phyloP scores from a whole-genome alignment of 176 grass and related monocot species.

The Carex kokanica region DNA sequence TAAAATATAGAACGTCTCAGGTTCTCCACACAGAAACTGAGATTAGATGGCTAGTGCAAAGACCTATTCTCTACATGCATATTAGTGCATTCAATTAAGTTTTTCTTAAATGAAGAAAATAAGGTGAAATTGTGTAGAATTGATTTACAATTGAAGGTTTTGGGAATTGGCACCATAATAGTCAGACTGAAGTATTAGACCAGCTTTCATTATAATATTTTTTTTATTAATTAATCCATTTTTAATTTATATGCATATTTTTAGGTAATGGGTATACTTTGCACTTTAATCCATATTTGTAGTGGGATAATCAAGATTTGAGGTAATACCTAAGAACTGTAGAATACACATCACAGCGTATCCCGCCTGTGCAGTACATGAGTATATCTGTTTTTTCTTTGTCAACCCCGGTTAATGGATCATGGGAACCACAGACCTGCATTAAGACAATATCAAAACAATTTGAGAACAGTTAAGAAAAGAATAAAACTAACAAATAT shows the following conservation, averaged over 20 bases:
- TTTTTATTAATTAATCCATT: background rate
- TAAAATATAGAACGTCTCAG: background rate
- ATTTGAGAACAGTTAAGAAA: background rate
- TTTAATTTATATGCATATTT: background rate
- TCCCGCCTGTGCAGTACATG: slow-evolving; percentile 95
- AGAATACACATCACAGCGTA: slow-evolving; percentile 87
- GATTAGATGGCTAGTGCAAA: background rate
- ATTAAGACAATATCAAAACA: slow-evolving; percentile 32
- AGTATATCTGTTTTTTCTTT: slow-evolving; percentile 82
- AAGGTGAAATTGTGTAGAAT: background rate
- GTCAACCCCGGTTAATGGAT: slow-evolving; percentile 65
- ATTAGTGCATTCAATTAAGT: background rate
- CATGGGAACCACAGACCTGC: slow-evolving; percentile 27
- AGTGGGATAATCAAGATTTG: background rate
- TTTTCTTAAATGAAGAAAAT: background rate
- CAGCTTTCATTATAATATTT: background rate
- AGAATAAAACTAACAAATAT: background rate
- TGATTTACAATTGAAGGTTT: background rate
- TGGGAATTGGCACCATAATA: background rate
- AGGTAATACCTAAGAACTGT: slow-evolving; percentile 73
- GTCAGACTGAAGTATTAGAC: background rate
- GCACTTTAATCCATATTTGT: background rate
- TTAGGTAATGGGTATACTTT: background rate
- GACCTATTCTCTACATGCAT: background rate
- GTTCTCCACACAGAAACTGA: background rate